phyloP scores from a whole-genome alignment of 1,139 yeast species.

The Trichomonascaceae sp. region DNA sequence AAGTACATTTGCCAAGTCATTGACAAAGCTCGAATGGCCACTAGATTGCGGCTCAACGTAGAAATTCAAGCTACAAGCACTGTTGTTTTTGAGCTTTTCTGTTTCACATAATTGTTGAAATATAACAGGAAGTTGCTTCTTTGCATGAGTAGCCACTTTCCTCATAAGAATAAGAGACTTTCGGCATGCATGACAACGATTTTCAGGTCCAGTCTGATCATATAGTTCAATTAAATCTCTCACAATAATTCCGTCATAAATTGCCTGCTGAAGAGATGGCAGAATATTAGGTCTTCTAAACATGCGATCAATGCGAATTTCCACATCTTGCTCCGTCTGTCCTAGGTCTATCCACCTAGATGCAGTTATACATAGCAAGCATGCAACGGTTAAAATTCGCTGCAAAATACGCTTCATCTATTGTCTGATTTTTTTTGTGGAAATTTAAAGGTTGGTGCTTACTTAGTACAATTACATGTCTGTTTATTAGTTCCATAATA shows the following conservation, averaged over 20 bases:
- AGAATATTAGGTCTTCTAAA: not conserved
- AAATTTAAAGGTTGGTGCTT: not conserved
- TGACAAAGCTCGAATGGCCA: constrained; percentile 15
- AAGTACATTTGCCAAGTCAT: constrained; percentile 44
- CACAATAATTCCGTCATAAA: constrained; percentile 1
- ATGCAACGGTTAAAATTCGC: not conserved
- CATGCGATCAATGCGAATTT: not conserved
- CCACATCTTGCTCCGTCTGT: constrained; percentile 3
- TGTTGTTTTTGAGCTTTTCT: constrained; percentile 6
- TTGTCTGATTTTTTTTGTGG: not conserved
- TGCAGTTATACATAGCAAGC: not conserved
- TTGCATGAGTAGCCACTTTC: constrained; percentile 14
- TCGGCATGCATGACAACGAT: constrained; percentile 12
- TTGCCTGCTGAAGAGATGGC: not conserved
- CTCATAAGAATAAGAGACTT: constrained; percentile 13
- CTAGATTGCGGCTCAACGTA: constrained; percentile 9
- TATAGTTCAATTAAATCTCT: not conserved
- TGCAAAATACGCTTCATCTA: not conserved
- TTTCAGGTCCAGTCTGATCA: constrained; percentile 5
- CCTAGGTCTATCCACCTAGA: constrained; percentile 2
- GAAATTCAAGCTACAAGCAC: constrained; percentile 3
- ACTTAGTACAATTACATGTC: not conserved
- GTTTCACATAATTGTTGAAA: constrained; percentile 12
- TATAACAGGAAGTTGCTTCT: constrained; percentile 12
- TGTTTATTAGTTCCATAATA: not conserved